phyloP scores from a whole-genome alignment of 495 filamentous ascomycete species.

The Xylaria flabelliformis region DNA sequence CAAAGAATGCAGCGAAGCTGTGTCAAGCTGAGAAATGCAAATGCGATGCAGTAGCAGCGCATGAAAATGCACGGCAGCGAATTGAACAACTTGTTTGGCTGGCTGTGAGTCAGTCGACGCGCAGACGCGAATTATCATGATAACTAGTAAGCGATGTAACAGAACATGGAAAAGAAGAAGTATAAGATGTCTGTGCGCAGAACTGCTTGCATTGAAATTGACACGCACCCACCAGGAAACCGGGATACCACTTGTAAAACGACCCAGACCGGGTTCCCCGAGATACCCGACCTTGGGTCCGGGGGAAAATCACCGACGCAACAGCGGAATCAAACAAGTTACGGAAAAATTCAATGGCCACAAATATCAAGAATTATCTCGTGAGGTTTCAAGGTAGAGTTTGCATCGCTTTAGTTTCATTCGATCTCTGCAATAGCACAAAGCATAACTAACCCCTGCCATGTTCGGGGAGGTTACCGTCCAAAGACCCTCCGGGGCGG shows the following conservation, averaged over 20 bases:
- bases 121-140: background rate
- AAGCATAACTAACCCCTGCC: slow-evolving; percentile 1
- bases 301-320: background rate
- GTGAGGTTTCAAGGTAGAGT: background rate
- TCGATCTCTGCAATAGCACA: background rate
- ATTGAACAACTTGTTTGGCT: background rate
- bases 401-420: background rate
- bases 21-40: background rate
- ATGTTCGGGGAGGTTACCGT: slow-evolving; percentile 10
- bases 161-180: background rate
- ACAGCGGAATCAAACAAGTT: slow-evolving; percentile 4
- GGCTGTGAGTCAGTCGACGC: background rate
- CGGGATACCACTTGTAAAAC: background rate
- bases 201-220: slow-evolving; percentile 11
- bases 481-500: background rate
- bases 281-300: background rate
- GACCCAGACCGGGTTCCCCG: background rate
- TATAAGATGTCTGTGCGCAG: background rate
- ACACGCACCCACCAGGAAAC: background rate
- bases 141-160: background rate
- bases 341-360: background rate
- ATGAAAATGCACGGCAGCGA: background rate
- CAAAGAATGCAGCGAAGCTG: background rate
- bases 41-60: background rate
- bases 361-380: slow-evolving; percentile 1